Conservation (phyloP, 139 green algal species). For the Spirogloea muscicola region DNA sequence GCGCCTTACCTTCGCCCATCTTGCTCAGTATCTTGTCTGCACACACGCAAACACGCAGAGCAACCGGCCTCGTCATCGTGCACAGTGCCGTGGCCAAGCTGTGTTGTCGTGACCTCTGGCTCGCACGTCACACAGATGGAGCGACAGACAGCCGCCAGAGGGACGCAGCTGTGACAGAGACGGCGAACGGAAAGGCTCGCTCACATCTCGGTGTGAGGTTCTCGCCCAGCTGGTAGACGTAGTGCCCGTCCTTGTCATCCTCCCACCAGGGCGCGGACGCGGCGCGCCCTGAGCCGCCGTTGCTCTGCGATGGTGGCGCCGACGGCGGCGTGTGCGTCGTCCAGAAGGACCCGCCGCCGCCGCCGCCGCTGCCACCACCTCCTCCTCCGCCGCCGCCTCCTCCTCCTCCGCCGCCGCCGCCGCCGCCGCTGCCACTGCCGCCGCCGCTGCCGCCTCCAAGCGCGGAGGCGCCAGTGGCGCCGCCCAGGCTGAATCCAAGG, state of each 20-base stretch:
- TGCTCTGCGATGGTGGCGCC: no score
- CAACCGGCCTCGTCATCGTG: not conserved
- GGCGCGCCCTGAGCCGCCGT: no score
- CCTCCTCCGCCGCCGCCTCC: no score
- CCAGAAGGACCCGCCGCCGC: no score
- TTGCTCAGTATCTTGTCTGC: constrained; percentile 91
- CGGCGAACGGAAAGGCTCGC: not conserved
- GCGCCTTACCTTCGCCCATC: constrained; percentile 84
- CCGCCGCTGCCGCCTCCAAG: no score
- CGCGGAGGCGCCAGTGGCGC: no score
- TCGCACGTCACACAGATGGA: not conserved
- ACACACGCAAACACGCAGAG: constrained; percentile 14
- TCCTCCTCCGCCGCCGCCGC: no score
- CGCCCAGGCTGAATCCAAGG: no score
- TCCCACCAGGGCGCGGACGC: constrained; percentile 40
- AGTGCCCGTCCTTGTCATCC: constrained; percentile 56
- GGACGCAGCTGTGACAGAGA: not conserved
- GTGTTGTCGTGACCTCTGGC: not conserved
- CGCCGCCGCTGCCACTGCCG: no score
- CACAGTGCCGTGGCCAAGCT: not conserved
- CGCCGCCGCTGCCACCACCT: no score
- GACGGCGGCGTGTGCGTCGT: no score
- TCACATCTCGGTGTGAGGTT: constrained; percentile 52
- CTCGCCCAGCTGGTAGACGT: constrained; percentile 55
- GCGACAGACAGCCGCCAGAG: not conserved